Evolutionary conservation across 2,329 filamentous ascomycete species (phyloP), one percentile per base, ranked within the genome.

Genomic region (Aspergillaceae sp.): DNA sequence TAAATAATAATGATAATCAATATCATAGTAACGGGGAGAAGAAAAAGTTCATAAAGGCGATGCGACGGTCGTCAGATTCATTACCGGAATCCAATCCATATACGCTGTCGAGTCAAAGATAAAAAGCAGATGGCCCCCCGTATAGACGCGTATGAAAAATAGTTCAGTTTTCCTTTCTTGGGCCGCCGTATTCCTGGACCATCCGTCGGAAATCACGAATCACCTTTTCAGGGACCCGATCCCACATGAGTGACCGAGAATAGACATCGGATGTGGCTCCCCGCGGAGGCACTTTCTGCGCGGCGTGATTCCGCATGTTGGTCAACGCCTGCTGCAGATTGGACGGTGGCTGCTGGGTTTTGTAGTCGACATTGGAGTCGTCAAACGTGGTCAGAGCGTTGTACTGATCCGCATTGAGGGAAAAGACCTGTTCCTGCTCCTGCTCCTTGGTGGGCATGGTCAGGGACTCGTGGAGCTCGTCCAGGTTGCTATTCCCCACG

Each of bases 191-290:
- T 61, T 92, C 86, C 53, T 85, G 81, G 57, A 95, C 86, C 79
- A 94, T 89, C 68, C 87, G 86, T 59, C 86, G 87, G 73, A 97
- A 97, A 65, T 91, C 88, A 57, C 83, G 82, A 45, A 98, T 88
- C 42, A 97, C 89, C 54, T 97, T 89, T 57, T 82, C 79, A 9
- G 92, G 90, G 57, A 97, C 90, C 68, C 90, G 87, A 61, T 96
- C 89, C 87, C 88, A 95, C 48, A 97, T 81, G 51, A 97, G 77
- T 51, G 88, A 94, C 48, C 91, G 80, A 32, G 90, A 94, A 71
- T 95, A 95, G 37, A 96, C 87, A 59, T 96, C 89, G 47, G 90
- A 86, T 41, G 84, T 85, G 43, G 79, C 79, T 19, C 19, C 19
- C 56, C 65, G 62, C 30, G 55, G 61, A 36, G 66, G 64, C 27